phyloP scores from a whole-genome alignment of 148 eudicot species.

The Chenopodium formosanum region DNA sequence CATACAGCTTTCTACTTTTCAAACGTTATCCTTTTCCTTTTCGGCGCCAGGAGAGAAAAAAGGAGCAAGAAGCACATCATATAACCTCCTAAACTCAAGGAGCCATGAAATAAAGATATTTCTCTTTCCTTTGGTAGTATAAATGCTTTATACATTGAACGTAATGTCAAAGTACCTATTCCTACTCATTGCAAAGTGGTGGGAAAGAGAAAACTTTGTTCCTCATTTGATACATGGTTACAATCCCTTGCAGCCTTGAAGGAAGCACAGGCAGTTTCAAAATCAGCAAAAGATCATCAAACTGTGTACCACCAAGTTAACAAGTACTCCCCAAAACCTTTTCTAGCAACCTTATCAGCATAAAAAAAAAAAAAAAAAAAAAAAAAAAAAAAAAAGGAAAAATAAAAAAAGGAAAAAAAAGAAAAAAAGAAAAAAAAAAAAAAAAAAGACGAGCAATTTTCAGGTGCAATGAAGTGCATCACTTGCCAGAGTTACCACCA shows the following conservation, averaged over 20 bases:
- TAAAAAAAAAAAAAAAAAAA: background rate
- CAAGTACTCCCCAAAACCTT: background rate
- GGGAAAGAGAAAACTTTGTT: background rate
- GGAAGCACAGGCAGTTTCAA: background rate
- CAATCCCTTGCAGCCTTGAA: background rate
- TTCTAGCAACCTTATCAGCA: background rate
- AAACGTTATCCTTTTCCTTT: background rate
- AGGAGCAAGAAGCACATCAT: background rate
- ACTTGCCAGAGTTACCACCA: no score
- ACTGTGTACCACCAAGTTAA: background rate
- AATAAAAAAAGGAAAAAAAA: no score
- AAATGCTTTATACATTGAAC: background rate
- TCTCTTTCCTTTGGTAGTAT: background rate
- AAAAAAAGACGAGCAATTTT: background rate
- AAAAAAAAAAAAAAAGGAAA: no score
- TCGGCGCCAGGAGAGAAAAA: no score
- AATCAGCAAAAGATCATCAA: background rate
- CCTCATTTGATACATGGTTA: background rate
- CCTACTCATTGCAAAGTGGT: no score
- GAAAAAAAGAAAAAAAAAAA: no score
- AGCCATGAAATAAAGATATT: no score
- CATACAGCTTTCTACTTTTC: background rate
- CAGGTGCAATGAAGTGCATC: background rate
- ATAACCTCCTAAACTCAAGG: background rate
- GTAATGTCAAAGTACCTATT: background rate